Evolutionary conservation across 2,329 filamentous ascomycete species (phyloP).

Genomic region (Periconia sp.): DNA sequence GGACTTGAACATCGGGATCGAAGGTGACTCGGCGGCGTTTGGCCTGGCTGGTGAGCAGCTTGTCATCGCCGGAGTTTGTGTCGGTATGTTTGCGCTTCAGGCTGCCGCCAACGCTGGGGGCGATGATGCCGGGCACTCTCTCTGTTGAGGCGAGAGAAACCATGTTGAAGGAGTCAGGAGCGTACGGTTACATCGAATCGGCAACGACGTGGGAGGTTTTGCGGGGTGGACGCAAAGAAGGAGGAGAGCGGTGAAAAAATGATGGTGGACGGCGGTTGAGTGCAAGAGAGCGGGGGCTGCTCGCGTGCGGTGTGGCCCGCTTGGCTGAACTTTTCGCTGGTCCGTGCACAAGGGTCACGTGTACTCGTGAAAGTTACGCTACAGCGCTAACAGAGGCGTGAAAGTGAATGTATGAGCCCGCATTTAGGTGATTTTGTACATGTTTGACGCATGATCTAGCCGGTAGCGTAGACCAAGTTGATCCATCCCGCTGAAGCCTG

Average conservation of each 20-base stretch:
- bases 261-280: constrained; percentile 14
- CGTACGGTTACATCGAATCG: constrained; percentile 36
- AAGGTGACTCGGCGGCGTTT: constrained; percentile 58
- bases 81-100: constrained; percentile 47
- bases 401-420: too few species aligned
- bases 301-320: constrained; percentile 19
- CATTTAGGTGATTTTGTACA: too few species aligned
- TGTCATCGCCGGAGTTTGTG: constrained; percentile 41
- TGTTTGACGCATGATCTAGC: too few species aligned
- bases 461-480: too few species aligned
- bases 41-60: constrained; percentile 40
- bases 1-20: constrained; percentile 54
- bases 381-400: too few species aligned
- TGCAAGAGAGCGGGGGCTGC: constrained; percentile 20
- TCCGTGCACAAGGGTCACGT: constrained; percentile 7
- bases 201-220: constrained; percentile 5
- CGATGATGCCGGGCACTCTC: constrained; percentile 31
- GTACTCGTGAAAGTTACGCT: too few species aligned
- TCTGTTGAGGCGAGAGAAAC: constrained; percentile 46
- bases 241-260: constrained; percentile 8
- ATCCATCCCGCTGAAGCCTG: too few species aligned
- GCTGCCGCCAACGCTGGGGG: constrained; percentile 39
- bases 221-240: constrained; percentile 1
- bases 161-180: constrained; percentile 30
- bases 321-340: constrained; percentile 15